Evolutionary conservation across 2,329 filamentous ascomycete species (phyloP).

Genomic region (Verticillium nubilum): DNA sequence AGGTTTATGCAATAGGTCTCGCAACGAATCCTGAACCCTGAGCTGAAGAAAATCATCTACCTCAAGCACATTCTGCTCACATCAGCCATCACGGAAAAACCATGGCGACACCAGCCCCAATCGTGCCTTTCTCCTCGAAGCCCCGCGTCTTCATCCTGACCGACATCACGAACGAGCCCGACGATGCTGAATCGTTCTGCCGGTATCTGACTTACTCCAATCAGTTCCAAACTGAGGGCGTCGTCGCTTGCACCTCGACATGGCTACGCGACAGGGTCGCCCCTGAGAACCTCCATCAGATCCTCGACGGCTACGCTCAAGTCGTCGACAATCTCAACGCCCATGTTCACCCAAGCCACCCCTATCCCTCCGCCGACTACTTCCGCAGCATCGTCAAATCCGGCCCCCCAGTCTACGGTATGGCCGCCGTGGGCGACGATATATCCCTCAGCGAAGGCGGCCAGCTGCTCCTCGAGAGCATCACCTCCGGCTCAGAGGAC

Average conservation of each 20-base stretch:
- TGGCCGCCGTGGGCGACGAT: constrained; percentile 23
- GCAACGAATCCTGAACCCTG: too few species aligned
- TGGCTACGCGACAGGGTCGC: constrained; percentile 35
- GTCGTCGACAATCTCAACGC: constrained; percentile 41
- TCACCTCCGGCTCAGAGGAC: constrained; percentile 20
- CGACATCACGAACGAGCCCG: constrained; percentile 41
- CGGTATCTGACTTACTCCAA: constrained; percentile 39
- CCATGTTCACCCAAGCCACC: constrained; percentile 37
- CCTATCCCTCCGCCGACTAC: constrained; percentile 32
- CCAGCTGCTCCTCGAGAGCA: constrained; percentile 31
- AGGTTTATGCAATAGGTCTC: too few species aligned
- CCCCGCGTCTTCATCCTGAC: constrained; percentile 33
- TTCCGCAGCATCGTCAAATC: constrained; percentile 27
- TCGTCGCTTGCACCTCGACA: constrained; percentile 39
- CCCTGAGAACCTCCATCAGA: constrained; percentile 35
- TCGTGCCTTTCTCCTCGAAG: constrained; percentile 14
- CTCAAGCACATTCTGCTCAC: too few species aligned
- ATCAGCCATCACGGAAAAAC: too few species aligned
- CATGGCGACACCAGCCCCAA: not conserved
- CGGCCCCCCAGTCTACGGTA: constrained; percentile 29
- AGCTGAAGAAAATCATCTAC: too few species aligned
- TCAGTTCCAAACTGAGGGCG: constrained; percentile 37
- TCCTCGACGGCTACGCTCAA: constrained; percentile 35
- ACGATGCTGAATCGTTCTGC: constrained; percentile 37
- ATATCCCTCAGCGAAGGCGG: constrained; percentile 30